These are phyloP conservation scores for Dioszegia hungarica DNA, from an alignment of 768 basidiomycete species.

Conservation along the genomic window DNA sequence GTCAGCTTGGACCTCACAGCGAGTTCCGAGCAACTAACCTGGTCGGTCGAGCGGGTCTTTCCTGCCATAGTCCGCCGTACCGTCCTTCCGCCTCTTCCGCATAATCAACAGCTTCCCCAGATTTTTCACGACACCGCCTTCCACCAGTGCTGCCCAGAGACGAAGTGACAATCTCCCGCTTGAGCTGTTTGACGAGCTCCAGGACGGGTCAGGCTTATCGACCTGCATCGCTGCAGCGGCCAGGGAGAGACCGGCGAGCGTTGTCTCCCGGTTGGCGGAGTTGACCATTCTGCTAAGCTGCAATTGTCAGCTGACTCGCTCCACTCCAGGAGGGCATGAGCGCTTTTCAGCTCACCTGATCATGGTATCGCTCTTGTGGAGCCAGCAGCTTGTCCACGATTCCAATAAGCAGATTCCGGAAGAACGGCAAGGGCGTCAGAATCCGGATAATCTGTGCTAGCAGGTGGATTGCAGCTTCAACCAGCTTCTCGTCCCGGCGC, in stretches of 20 bases:
- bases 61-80: conserved; percentile 31
- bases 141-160: conserved; percentile 35
- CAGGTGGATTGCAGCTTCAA: conserved; percentile 31
- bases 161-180: conserved; percentile 25
- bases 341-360: conserved; percentile 23
- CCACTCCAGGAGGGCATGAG: too few relatives aligned
- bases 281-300: conserved; percentile 44
- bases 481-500: conserved; percentile 20
- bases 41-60: conserved; percentile 45
- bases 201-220: conserved; percentile 22
- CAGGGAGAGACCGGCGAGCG: conserved; percentile 34
- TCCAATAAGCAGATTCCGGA: conserved; percentile 29
- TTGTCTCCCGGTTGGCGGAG: conserved; percentile 42
- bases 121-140: conserved; percentile 39
- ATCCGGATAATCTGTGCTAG: conserved; percentile 38
- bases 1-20: background rate
- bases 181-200: conserved; percentile 13
- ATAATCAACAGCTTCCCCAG: conserved; percentile 44
- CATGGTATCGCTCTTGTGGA: conserved; percentile 28
- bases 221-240: conserved; percentile 34
- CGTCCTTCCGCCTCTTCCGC: conserved; percentile 39
- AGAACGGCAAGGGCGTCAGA: conserved; percentile 44
- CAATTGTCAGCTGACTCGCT: background rate
- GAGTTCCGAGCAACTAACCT: conserved; percentile 23
- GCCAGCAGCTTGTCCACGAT: conserved; percentile 37